phyloP scores from a whole-genome alignment of 768 basidiomycete species.

The Agrocybe pediades region DNA sequence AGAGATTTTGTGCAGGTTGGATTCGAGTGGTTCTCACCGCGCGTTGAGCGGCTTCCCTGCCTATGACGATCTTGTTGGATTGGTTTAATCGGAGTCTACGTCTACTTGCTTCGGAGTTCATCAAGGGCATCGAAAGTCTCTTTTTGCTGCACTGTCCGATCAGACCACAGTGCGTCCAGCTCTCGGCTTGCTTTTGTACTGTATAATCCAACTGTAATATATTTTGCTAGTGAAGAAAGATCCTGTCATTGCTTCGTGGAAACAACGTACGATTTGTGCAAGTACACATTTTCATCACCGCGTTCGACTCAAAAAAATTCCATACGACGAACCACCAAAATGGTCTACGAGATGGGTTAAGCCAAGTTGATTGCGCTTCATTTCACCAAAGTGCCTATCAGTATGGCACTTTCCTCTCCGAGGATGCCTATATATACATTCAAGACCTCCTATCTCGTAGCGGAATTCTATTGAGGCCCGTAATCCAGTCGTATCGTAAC shows the following conservation, averaged over 20 bases:
- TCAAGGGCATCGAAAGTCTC: background rate
- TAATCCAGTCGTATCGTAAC: background rate
- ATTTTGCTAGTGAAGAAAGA: too few species aligned
- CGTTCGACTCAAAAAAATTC: too few species aligned
- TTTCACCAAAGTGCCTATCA: background rate
- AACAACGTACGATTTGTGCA: too few species aligned
- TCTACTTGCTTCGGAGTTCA: background rate
- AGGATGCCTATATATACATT: background rate
- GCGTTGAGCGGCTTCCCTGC: constrained; percentile 36
- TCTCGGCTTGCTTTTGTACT: too few species aligned
- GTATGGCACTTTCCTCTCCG: background rate
- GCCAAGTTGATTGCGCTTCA: constrained; percentile 1
- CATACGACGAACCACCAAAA: too few species aligned
- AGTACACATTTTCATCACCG: too few species aligned
- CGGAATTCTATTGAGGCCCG: background rate
- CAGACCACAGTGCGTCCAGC: too few species aligned
- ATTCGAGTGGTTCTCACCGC: constrained; percentile 13
- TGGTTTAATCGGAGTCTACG: background rate
- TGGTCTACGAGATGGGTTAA: too few species aligned
- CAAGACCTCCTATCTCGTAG: background rate
- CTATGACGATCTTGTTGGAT: constrained; percentile 36
- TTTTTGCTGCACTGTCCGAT: background rate
- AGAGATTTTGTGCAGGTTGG: constrained; percentile 39
- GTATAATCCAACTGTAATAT: too few species aligned
- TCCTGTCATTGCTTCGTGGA: too few species aligned